Conservation (phyloP, 345 rosid genomes). For the Lagerstroemia speciosa region DNA sequence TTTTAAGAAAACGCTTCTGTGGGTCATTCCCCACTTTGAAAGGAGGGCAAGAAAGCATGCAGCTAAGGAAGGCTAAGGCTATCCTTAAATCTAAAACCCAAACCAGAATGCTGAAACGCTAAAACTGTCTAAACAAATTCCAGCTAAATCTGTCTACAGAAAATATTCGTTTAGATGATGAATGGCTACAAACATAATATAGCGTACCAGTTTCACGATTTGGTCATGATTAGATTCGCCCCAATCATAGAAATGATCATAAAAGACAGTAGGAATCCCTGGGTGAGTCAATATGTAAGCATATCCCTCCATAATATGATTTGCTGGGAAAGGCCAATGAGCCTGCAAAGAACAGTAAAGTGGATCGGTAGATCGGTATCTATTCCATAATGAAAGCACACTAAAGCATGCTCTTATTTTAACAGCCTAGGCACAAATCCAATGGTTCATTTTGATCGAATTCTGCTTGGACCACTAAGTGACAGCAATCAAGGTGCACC, state of each 20-base stretch:
- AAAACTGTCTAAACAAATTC: not conserved
- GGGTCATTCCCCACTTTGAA: too few relatives aligned
- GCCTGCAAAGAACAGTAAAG: constrained; percentile 36
- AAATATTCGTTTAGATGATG: not conserved
- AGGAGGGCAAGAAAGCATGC: not conserved
- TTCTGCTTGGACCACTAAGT: not conserved
- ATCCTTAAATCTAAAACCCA: not conserved
- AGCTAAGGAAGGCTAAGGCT: not conserved
- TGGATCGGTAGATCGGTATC: not conserved
- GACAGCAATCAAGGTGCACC: not conserved
- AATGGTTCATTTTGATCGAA: not conserved
- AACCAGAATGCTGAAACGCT: not conserved
- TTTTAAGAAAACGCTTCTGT: not conserved
- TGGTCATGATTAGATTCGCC: constrained; percentile 56
- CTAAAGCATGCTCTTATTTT: not conserved
- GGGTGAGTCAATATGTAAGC: constrained; percentile 89
- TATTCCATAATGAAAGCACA: not conserved
- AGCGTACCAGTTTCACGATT: constrained; percentile 60
- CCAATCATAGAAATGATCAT: constrained; percentile 80
- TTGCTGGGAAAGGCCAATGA: constrained; percentile 78
- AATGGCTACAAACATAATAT: not conserved
- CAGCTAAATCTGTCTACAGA: not conserved
- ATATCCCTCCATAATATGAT: constrained; percentile 83
- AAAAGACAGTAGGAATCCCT: constrained; percentile 74
- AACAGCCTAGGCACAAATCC: not conserved